Conservation (phyloP, 495 filamentous ascomycete genomes). For the Penicillium arizonense region DNA sequence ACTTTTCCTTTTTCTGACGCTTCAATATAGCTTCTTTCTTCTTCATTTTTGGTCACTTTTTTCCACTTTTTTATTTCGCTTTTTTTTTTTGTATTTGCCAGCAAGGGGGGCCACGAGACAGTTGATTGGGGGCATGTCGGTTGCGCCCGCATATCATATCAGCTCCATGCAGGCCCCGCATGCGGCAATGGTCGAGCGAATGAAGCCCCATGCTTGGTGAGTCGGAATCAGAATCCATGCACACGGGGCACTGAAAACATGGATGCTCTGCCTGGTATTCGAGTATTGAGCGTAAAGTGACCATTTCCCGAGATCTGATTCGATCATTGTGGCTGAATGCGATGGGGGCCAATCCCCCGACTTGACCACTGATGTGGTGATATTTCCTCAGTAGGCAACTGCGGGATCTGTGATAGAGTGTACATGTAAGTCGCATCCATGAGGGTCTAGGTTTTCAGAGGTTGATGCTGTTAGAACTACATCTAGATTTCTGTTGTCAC, state of each 20-base stretch:
- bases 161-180: constrained; percentile 19
- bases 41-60: not conserved
- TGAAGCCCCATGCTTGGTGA: not conserved
- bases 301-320: constrained; percentile 13
- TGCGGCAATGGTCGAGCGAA: constrained; percentile 18
- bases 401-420: not conserved
- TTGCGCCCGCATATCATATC: constrained; percentile 16
- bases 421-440: too few species aligned
- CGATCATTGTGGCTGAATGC: constrained; percentile 14
- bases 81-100: not conserved
- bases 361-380: constrained; percentile 1
- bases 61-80: not conserved
- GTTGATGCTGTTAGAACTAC: too few species aligned
- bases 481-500: too few species aligned
- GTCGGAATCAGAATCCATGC: constrained; percentile 11
- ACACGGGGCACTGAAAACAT: constrained; percentile 19
- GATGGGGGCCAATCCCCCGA: not conserved
- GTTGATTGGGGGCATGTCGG: constrained; percentile 1
- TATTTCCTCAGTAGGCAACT: not conserved
- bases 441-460: too few species aligned
- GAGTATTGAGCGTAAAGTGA: not conserved
- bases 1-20: not conserved
- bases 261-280: constrained; percentile 6
- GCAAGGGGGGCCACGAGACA: not conserved
- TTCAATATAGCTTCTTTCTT: not conserved